phyloP scores from a whole-genome alignment of 768 basidiomycete species.

The Boletus patriciae region DNA sequence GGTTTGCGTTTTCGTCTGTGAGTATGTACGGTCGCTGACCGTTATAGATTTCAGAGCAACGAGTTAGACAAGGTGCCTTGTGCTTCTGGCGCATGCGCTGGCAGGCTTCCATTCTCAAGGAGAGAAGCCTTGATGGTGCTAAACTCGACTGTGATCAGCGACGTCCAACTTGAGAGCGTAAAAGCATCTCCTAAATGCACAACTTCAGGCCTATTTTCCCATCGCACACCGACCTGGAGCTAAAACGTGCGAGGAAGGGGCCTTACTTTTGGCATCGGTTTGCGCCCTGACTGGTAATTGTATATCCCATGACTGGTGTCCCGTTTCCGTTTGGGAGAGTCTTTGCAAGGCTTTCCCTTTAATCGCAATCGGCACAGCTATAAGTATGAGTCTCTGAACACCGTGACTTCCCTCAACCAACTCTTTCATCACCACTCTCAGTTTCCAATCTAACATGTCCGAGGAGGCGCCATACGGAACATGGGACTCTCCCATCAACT shows the following conservation, averaged over 20 bases:
- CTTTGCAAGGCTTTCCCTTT: not conserved
- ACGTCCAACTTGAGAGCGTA: too few species aligned
- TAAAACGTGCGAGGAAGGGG: not conserved
- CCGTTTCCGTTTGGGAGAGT: not conserved
- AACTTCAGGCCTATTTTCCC: not conserved
- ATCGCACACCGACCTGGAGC: not conserved
- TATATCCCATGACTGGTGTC: not conserved
- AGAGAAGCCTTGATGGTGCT: not conserved
- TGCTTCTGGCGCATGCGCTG: too few species aligned
- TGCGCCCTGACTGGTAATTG: not conserved
- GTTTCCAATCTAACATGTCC: not conserved
- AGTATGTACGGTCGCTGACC: too few species aligned
- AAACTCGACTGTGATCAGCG: too few species aligned
- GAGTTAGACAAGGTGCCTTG: too few species aligned
- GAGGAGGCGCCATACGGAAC: constrained; percentile 52
- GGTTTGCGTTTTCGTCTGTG: too few species aligned
- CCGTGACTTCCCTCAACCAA: not conserved
- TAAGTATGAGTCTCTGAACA: not conserved
- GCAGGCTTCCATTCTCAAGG: too few species aligned
- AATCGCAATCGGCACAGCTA: not conserved
- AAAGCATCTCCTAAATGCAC: too few species aligned
- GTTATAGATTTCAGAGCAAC: too few species aligned
- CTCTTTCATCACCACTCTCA: not conserved
- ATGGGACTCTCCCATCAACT: constrained; percentile 57
- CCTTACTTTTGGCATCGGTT: not conserved